Percentiles rank a stretch among this genome's conserved stretches.
phyloP scores from a whole-genome alignment of 1,284 basidiomycete species.

The Sporisorium graminicola region DNA sequence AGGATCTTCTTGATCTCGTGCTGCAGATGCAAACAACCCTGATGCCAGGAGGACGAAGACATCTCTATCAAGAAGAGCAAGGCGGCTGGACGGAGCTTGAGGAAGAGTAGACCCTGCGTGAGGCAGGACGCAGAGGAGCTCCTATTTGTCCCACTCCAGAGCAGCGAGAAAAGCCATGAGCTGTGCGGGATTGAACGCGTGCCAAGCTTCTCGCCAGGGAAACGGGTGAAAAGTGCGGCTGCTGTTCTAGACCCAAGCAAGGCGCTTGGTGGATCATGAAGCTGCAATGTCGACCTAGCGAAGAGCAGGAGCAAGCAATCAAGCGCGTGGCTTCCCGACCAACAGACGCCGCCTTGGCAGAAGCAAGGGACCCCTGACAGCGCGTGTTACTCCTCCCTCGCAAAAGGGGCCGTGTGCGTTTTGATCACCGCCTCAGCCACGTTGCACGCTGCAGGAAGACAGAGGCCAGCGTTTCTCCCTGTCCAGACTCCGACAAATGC shows the following conservation, averaged over 20 bases:
- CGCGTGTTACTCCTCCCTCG: too few species aligned
- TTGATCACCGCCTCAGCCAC: too few species aligned
- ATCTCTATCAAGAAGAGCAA: too few species aligned
- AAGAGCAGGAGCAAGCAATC: background rate
- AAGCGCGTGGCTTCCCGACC: background rate
- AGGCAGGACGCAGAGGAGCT: background rate
- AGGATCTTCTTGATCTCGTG: too few species aligned
- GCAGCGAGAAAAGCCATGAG: background rate
- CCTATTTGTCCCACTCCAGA: background rate
- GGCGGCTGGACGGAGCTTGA: background rate
- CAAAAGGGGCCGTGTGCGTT: too few species aligned
- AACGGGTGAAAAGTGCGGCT: too few species aligned
- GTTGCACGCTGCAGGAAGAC: background rate
- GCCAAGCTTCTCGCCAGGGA: conserved; percentile 1
- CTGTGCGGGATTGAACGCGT: background rate
- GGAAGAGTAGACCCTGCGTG: background rate
- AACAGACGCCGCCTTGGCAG: background rate
- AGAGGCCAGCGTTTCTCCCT: too few species aligned
- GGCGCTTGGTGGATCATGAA: too few species aligned
- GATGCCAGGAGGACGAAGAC: too few species aligned
- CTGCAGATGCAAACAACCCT: too few species aligned
- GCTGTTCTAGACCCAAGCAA: background rate
- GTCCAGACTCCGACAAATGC: too few species aligned
- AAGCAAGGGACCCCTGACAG: background rate
- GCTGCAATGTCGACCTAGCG: background rate